Evolutionary conservation across 331 rosid species (phyloP).

Genomic region (Rhamnella rubrinervis): DNA sequence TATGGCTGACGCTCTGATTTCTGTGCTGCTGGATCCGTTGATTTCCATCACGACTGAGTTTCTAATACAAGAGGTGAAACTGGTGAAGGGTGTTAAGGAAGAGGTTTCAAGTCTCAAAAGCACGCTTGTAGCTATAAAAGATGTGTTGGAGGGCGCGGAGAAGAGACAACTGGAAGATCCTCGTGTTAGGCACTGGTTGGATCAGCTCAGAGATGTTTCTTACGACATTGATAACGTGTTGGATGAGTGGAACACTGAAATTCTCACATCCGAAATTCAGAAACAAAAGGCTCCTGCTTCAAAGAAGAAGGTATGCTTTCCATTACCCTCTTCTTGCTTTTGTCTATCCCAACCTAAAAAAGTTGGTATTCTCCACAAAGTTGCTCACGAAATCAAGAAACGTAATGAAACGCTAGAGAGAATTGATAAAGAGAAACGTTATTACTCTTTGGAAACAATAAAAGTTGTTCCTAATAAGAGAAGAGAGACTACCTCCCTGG

Average conservation of each 20-base stretch:
- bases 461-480: too few species aligned
- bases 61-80: not conserved
- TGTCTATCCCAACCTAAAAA: too few species aligned
- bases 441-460: too few species aligned
- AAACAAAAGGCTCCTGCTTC: not conserved
- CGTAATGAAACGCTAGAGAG: too few species aligned
- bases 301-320: too few species aligned
- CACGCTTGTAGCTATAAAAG: not conserved
- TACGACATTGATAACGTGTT: constrained; percentile 4
- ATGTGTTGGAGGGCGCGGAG: not conserved
- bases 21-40: not conserved
- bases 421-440: too few species aligned
- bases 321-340: too few species aligned
- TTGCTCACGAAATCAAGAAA: too few species aligned
- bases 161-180: not conserved
- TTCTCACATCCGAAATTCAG: not conserved
- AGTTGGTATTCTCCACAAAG: too few species aligned
- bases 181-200: not conserved
- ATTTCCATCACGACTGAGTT: not conserved
- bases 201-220: not conserved
- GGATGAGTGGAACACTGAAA: constrained; percentile 1
- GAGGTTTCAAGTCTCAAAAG: not conserved
- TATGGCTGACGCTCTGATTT: not conserved
- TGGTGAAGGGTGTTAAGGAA: not conserved
- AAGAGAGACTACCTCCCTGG: not conserved